Evolutionary conservation across 2,329 filamentous ascomycete genomes (phyloP).

Genomic region (Podosphaera leucotricha): DNA sequence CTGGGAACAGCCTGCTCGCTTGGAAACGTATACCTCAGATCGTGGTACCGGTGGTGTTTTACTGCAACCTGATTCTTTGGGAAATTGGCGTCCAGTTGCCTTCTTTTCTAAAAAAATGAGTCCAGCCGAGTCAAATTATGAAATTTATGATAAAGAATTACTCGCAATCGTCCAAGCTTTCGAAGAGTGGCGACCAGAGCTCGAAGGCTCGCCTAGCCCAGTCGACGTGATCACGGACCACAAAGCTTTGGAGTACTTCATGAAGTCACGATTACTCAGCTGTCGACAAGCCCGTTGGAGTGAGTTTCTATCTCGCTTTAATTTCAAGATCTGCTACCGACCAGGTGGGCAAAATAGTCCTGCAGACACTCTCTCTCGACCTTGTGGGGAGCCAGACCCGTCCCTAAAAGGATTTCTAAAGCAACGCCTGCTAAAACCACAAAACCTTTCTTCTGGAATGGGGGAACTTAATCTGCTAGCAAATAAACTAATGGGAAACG

Average conservation of each 20-base stretch:
- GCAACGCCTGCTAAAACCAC: background rate
- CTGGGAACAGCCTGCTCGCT: background rate
- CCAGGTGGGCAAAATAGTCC: background rate
- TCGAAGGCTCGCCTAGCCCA: background rate
- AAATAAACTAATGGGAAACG: background rate
- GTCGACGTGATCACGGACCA: background rate
- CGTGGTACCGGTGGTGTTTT: background rate
- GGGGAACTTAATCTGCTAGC: background rate
- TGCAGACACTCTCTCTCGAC: background rate
- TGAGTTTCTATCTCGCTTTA: background rate
- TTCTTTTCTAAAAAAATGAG: background rate
- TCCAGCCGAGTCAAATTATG: background rate
- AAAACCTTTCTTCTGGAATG: background rate
- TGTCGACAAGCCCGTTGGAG: conserved; percentile 1
- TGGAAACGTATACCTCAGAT: background rate
- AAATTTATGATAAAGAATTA: background rate
- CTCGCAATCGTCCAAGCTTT: background rate
- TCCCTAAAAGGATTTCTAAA: background rate
- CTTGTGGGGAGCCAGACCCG: background rate
- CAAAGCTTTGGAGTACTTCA: background rate
- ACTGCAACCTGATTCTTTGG: background rate
- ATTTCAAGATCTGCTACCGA: background rate
- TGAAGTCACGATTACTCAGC: background rate
- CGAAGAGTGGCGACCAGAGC: background rate
- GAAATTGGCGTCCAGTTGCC: background rate